Conservation (phyloP, 140 eudicot species). For the Erigeron philadelphicus region DNA sequence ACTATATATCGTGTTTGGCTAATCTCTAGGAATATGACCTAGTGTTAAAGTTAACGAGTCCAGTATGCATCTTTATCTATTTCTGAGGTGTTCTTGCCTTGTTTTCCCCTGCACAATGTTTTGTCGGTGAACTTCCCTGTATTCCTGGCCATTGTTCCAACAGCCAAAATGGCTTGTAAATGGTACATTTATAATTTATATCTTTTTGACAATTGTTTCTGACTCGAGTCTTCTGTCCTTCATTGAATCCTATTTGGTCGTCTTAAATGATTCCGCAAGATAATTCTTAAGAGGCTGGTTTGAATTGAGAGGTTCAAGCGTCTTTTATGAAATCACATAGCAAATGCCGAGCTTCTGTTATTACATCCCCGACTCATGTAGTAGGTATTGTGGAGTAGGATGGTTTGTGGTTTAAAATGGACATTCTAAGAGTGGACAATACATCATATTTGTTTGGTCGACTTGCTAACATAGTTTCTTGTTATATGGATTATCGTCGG, state of each 20-base stretch:
- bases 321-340: no score
- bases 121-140: background rate
- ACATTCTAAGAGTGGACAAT: no score
- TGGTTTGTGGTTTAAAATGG: no score
- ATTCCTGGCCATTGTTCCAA: constrained; percentile 5
- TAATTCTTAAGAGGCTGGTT: no score
- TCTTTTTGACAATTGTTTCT: background rate
- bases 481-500: no score
- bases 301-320: no score
- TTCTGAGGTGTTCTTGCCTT: constrained; percentile 15
- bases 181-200: constrained; percentile 20
- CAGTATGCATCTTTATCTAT: background rate
- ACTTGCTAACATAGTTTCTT: no score
- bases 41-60: background rate
- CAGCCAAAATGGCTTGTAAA: constrained; percentile 1
- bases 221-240: background rate
- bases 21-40: background rate
- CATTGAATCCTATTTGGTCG: background rate
- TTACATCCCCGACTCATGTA: no score
- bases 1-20: background rate
- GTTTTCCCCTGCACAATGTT: background rate
- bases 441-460: no score
- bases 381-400: no score
- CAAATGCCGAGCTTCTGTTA: no score
- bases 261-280: no score